Evolutionary conservation across 352 stramenopile species (phyloP), one percentile per base, ranked within the genome.

Genomic region (Pilasporangium apinafurcum): DNA sequence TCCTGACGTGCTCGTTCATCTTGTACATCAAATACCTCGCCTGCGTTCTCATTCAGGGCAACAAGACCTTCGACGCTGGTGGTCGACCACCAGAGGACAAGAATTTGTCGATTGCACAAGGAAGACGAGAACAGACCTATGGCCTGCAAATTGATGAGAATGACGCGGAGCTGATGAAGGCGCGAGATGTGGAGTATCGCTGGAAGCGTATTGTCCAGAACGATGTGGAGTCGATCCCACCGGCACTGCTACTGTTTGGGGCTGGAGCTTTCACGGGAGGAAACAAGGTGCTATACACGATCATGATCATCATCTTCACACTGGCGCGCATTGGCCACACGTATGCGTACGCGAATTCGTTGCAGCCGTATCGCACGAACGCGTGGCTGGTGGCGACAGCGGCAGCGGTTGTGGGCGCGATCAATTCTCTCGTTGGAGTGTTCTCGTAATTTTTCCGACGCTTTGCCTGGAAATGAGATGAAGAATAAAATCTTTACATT

Each of bases 191-290:
- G 36, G 66, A 79, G 48, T 49, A 62, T 31, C 66, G 62, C 18
- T 79, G 66, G 59, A 56, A 62, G 9, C 62, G 62, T 30, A 79
- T 73, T 36, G 52, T 69, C 10, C 44, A 59, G 44, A 79, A 79
- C 53, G 62, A 79, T 43, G 42, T 79, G 26, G 66, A 73, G 52
- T 73, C 62, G 33, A 65, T 79, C 30, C 66, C 62, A 5, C 39
- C 75, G 16, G 62, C 59, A 12, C 31, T 73, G 37, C 20, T 69
- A 17, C 44, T 69, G 20, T 70, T 69, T 26, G 30, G 49, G 10
- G 59, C 50, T 33, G 44, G 51, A 2, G 45, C 67, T 4, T 52
- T 68, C 10, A 50, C 56, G 3, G 46, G 47, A 10, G 57, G 55
- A 37, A 75, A 71, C 51, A 53, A 59, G 30, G 51, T 55, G 27